Conservation (phyloP, 768 basidiomycete species). For the Leccinum broughii region DNA sequence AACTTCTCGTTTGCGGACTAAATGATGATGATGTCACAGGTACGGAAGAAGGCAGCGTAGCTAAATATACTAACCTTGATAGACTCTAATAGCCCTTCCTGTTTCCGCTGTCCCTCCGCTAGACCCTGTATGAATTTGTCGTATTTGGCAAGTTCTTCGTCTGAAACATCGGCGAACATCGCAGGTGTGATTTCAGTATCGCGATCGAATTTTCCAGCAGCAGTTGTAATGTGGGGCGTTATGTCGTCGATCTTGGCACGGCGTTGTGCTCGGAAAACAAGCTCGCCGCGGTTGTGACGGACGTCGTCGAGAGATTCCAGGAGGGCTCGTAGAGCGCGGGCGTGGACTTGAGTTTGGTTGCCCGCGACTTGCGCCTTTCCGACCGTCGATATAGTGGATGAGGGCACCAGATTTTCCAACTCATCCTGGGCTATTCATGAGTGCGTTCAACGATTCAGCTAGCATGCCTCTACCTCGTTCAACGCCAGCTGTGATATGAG, state of each 20-base stretch:
- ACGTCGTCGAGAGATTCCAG: conserved; percentile 83
- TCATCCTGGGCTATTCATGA: conserved; percentile 46
- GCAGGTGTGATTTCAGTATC: conserved; percentile 74
- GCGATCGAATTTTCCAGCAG: conserved; percentile 64
- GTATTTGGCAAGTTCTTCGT: conserved; percentile 80
- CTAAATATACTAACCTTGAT: conserved; percentile 57
- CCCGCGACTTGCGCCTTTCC: conserved; percentile 38
- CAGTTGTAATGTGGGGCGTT: conserved; percentile 60
- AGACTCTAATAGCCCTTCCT: conserved; percentile 61
- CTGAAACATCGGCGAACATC: conserved; percentile 84
- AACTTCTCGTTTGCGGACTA: conserved; percentile 72
- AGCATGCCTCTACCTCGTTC: conserved; percentile 47
- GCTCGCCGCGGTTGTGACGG: conserved; percentile 54
- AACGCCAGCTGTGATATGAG: conserved; percentile 69
- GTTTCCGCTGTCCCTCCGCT: conserved; percentile 52
- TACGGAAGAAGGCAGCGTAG: neutral
- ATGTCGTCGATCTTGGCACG: conserved; percentile 74
- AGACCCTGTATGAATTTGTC: conserved; percentile 70
- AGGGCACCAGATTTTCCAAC: conserved; percentile 68
- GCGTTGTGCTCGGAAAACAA: conserved; percentile 64
- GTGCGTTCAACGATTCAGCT: neutral
- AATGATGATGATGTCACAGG: conserved; percentile 11
- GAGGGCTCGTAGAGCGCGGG: conserved; percentile 67
- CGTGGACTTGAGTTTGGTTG: conserved; percentile 57
- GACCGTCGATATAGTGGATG: conserved; percentile 48